phyloP scores from a whole-genome alignment of 768 basidiomycete genomes.

The Kwoniella sp. region DNA sequence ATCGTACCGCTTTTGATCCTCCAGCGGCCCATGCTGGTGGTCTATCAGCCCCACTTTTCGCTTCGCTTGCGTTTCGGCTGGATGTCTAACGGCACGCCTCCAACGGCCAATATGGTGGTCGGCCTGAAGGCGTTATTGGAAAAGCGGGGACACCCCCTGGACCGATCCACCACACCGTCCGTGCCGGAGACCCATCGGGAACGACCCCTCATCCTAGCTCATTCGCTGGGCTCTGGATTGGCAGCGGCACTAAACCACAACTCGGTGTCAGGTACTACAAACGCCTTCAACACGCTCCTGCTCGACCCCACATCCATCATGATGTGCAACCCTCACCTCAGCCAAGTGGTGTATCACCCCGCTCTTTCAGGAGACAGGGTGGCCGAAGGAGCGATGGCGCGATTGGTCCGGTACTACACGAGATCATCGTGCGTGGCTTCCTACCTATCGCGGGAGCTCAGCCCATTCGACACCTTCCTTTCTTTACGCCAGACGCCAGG shows the following conservation, averaged over 20 bases:
- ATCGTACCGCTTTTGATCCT: slow-evolving; percentile 5
- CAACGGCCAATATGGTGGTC: not conserved
- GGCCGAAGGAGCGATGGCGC: not conserved
- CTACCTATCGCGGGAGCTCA: slow-evolving; percentile 9
- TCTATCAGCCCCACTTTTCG: slow-evolving; percentile 18
- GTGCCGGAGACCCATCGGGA: not conserved
- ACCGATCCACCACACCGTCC: not conserved
- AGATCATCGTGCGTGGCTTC: not conserved
- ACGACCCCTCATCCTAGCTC: slow-evolving; percentile 13
- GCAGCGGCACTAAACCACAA: slow-evolving; percentile 4
- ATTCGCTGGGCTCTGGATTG: slow-evolving; percentile 12
- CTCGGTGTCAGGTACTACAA: not conserved
- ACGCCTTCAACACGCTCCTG: slow-evolving; percentile 1
- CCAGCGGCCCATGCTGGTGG: slow-evolving; percentile 8
- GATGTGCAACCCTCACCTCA: slow-evolving; percentile 4
- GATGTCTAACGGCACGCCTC: not conserved
- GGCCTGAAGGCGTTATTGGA: not conserved
- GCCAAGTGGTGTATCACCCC: not conserved
- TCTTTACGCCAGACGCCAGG: not conserved
- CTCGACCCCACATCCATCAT: slow-evolving; percentile 16
- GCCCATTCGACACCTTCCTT: slow-evolving; percentile 9
- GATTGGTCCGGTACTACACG: slow-evolving; percentile 9
- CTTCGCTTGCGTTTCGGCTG: not conserved
- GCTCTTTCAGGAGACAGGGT: not conserved
- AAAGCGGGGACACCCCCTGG: not conserved